Conservation (phyloP, 2,329 filamentous ascomycete genomes). For the Aspergillus sp. region DNA sequence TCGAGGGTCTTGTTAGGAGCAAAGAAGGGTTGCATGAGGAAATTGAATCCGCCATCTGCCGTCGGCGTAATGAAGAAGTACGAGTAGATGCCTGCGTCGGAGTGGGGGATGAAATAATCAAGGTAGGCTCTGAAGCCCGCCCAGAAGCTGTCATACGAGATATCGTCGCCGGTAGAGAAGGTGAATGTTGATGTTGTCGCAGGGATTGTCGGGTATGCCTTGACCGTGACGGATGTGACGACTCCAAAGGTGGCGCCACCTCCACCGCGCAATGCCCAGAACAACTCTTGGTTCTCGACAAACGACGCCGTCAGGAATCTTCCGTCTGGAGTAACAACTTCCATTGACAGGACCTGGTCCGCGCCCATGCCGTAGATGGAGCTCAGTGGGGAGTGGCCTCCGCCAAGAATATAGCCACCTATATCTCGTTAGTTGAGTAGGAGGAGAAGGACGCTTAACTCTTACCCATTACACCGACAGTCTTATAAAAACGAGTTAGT, state of each 20-base stretch:
- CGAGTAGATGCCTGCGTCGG: slow-evolving; percentile 32
- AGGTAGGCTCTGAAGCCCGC: slow-evolving; percentile 28
- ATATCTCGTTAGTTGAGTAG: background rate
- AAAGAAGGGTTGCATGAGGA: slow-evolving; percentile 31
- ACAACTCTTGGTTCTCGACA: slow-evolving; percentile 54
- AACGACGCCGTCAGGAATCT: slow-evolving; percentile 25
- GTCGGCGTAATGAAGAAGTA: slow-evolving; percentile 30
- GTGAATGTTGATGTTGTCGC: slow-evolving; percentile 29
- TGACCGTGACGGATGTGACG: slow-evolving; percentile 29
- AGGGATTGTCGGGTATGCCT: slow-evolving; percentile 26
- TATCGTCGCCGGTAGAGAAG: slow-evolving; percentile 23
- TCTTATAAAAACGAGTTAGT: slow-evolving; percentile 27
- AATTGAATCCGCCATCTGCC: slow-evolving; percentile 26
- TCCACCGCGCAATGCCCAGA: slow-evolving; percentile 63
- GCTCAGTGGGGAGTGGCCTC: slow-evolving; percentile 57
- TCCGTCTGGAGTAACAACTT: slow-evolving; percentile 27
- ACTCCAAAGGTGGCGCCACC: slow-evolving; percentile 46
- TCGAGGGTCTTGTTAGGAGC: slow-evolving; percentile 28
- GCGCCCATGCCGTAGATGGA: slow-evolving; percentile 54
- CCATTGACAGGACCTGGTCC: slow-evolving; percentile 28
- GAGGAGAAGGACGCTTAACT: too few relatives aligned
- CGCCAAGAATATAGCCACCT: slow-evolving; percentile 62
- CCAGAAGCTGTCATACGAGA: slow-evolving; percentile 30
- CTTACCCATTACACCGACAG: slow-evolving; percentile 52
- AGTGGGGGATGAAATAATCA: slow-evolving; percentile 23